phyloP scores from a whole-genome alignment of 1,139 yeast species.

The Protomyces inundatus region DNA sequence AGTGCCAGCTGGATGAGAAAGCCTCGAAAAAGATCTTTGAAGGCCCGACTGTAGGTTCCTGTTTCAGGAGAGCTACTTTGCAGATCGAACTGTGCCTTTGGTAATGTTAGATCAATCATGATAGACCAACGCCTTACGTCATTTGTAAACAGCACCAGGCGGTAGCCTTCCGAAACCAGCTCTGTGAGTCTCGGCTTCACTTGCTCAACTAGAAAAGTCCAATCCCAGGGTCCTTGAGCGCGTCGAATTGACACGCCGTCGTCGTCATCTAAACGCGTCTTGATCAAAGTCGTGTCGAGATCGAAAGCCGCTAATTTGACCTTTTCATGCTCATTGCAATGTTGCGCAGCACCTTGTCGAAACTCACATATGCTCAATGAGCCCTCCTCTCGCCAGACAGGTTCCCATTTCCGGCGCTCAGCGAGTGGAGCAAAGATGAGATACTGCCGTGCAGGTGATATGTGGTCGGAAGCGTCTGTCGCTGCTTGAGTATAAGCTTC shows the following conservation, averaged over 20 bases:
- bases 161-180: slow-evolving; percentile 26
- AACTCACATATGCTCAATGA: not conserved
- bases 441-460: too few species aligned
- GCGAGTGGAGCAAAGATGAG: not conserved
- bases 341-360: not conserved
- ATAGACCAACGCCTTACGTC: slow-evolving; percentile 55
- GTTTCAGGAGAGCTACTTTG: not conserved
- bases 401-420: not conserved
- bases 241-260: too few species aligned
- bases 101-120: not conserved
- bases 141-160: slow-evolving; percentile 70
- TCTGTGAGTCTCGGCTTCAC: slow-evolving; percentile 39
- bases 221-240: slow-evolving; percentile 43
- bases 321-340: not conserved
- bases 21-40: slow-evolving; percentile 1
- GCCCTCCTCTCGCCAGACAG: not conserved
- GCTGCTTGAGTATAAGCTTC: too few species aligned
- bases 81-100: too few species aligned
- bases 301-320: slow-evolving; percentile 61
- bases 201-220: slow-evolving; percentile 55
- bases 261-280: not conserved
- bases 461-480: too few species aligned
- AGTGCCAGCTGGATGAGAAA: slow-evolving; percentile 34
- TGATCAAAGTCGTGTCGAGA: slow-evolving; percentile 45
- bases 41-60: slow-evolving; percentile 5